Evolutionary conservation across 805 yeast genomes (phyloP), one percentile per base, ranked within the genome.

Genomic region (Cyberlindnera bimundalis): DNA sequence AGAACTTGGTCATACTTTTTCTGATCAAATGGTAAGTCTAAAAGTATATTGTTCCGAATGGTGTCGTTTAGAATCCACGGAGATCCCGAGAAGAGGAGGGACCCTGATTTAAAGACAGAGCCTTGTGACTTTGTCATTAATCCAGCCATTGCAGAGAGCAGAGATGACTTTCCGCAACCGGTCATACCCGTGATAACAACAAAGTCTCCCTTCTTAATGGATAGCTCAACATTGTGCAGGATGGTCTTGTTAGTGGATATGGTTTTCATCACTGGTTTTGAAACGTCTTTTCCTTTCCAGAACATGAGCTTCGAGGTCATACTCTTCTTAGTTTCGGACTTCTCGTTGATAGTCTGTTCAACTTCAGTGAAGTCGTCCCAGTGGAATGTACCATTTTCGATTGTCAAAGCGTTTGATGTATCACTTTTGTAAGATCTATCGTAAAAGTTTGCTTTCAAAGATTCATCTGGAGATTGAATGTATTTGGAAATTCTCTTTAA

Each of bases 41-140:
- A 90, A 32, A 87, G 61, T 56, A 90, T 84, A 58, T 90, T 90
- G 19, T 89, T 96, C 53, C 76, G 80, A 6, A 90, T 87, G 3
- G 93, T 73, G 21, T 95, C 96, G 58, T 91, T 90, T 81, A 86
- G 81, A 47, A 90, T 86, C 96, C 96, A 90, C 2, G 98, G 90
- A 20, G 66, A 67, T 21, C 64, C 42, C 66, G 78, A 64, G 21
- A 74, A 53, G 29, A 76, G 51, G 6, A 73, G 46, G 0, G 70
- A 55, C 4, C 85, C 85, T 36, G 68, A 64, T 11, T 73, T 67
- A 15, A 56, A 50, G 12, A 81, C 65, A 0, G 56, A 26, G 13
- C 91, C 91, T 0, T 48, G 21, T 0, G 56, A 56, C 42, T 71
- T 70, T 6, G 66, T 64, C 81, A 83, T 81, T 35, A 72, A 67